Conservation (phyloP, 2,329 filamentous ascomycete genomes). For the Colletotrichum ledebouriae region DNA sequence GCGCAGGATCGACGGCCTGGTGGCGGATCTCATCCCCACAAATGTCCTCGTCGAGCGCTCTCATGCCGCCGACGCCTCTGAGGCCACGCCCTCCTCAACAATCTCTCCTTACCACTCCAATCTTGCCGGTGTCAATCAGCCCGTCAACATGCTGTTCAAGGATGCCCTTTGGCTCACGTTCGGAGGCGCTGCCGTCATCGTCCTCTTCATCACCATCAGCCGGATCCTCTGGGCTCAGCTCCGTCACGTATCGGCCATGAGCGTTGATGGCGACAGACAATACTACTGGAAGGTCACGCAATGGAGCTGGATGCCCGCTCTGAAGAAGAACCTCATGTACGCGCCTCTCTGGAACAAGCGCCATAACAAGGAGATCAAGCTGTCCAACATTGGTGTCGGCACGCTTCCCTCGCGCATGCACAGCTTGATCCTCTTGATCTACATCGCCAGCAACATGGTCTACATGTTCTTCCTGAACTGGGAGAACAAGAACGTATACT, state of each 20-base stretch:
- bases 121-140: constrained; percentile 72
- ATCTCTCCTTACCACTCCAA: constrained; percentile 68
- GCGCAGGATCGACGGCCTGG: constrained; percentile 48
- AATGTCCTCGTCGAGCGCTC: constrained; percentile 49
- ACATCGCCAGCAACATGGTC: constrained; percentile 70
- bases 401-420: constrained; percentile 77
- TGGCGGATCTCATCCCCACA: constrained; percentile 49
- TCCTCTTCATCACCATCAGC: constrained; percentile 66
- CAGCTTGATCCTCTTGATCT: constrained; percentile 67
- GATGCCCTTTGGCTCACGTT: constrained; percentile 72
- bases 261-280: constrained; percentile 64
- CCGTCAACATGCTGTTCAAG: constrained; percentile 68
- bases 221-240: constrained; percentile 69
- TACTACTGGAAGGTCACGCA: constrained; percentile 71
- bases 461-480: constrained; percentile 76
- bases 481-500: constrained; percentile 67
- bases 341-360: constrained; percentile 75
- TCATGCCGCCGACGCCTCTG: constrained; percentile 45
- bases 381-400: constrained; percentile 72
- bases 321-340: constrained; percentile 74
- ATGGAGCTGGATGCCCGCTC: constrained; percentile 70
- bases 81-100: constrained; percentile 54
- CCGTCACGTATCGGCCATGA: constrained; percentile 72
- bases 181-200: constrained; percentile 66
- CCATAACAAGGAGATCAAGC: constrained; percentile 75